phyloP scores from a whole-genome alignment of 805 yeast species.

The Ogataea pilisensis region DNA sequence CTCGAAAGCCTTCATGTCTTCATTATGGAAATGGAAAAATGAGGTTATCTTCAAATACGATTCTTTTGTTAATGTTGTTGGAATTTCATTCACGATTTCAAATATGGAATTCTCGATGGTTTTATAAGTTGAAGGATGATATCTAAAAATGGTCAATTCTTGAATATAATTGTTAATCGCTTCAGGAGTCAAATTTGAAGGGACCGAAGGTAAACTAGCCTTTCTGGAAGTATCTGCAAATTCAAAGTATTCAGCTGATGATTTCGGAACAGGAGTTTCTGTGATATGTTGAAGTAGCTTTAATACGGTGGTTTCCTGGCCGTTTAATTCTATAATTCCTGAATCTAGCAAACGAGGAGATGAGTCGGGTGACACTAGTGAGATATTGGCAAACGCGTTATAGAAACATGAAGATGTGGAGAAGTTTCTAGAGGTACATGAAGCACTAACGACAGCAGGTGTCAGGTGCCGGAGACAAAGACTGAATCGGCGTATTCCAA shows the following conservation, averaged over 20 bases:
- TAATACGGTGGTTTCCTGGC: slow-evolving; percentile 18
- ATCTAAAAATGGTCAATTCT: slow-evolving; percentile 18
- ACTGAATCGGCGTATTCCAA: too few relatives aligned
- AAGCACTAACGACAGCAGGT: too few relatives aligned
- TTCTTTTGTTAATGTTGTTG: slow-evolving; percentile 17
- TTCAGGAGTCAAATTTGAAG: slow-evolving; percentile 4
- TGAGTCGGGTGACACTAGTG: background rate
- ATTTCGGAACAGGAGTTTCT: slow-evolving; percentile 16
- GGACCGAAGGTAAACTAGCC: slow-evolving; percentile 16
- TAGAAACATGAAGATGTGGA: background rate
- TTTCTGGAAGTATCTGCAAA: slow-evolving; percentile 16
- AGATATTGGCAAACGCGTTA: background rate
- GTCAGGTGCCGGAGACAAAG: too few relatives aligned
- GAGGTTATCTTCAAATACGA: slow-evolving; percentile 14
- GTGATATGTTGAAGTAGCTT: slow-evolving; percentile 20
- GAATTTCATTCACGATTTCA: slow-evolving; percentile 1
- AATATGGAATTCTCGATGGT: slow-evolving; percentile 14
- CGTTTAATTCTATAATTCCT: slow-evolving; percentile 1
- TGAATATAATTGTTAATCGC: slow-evolving; percentile 16
- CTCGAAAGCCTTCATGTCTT: slow-evolving; percentile 14
- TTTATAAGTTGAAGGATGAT: slow-evolving; percentile 7
- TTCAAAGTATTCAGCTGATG: slow-evolving; percentile 19
- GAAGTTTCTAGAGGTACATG: background rate
- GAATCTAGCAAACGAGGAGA: slow-evolving; percentile 2
- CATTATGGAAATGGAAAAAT: slow-evolving; percentile 17